These are phyloP conservation scores for Apiospora saccharicola DNA, from an alignment of 2,329 filamentous ascomycete genomes.

Conservation along the genomic window DNA sequence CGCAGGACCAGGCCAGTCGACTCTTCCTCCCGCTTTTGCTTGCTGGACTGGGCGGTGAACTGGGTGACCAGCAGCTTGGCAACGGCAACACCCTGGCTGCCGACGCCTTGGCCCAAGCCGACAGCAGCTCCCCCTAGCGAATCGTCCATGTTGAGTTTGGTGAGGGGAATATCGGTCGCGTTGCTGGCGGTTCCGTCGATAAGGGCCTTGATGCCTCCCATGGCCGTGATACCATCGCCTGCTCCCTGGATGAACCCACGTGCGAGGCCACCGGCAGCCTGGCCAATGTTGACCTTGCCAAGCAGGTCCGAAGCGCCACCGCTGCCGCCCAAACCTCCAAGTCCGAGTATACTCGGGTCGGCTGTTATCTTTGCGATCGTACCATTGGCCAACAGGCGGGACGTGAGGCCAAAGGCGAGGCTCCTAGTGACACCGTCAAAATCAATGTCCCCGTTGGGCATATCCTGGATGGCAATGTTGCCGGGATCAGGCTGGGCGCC, in stretches of 20 bases:
- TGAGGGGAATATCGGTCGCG: slow-evolving; percentile 33
- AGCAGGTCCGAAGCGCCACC: slow-evolving; percentile 29
- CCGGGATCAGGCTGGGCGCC: slow-evolving; percentile 38
- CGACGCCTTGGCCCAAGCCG: slow-evolving; percentile 46
- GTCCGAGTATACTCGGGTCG: neutral
- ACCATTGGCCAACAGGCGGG: slow-evolving; percentile 44
- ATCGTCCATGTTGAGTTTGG: slow-evolving; percentile 44
- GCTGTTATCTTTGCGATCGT: slow-evolving; percentile 37
- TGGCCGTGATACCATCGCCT: slow-evolving; percentile 41
- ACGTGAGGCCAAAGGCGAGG: slow-evolving; percentile 39
- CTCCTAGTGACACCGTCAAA: slow-evolving; percentile 36
- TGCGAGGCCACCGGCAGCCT: slow-evolving; percentile 45
- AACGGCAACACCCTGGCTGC: slow-evolving; percentile 43
- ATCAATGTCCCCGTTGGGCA: slow-evolving; percentile 33
- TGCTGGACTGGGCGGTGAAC: neutral
- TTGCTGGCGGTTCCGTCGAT: slow-evolving; percentile 39
- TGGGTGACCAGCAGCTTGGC: slow-evolving; percentile 40
- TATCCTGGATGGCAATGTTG: slow-evolving; percentile 29
- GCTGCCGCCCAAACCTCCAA: neutral
- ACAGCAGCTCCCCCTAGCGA: slow-evolving; percentile 44
- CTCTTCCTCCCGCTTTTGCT: slow-evolving; percentile 18
- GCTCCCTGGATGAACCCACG: slow-evolving; percentile 46
- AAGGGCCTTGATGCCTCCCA: slow-evolving; percentile 43
- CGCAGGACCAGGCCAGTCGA: slow-evolving; percentile 18
- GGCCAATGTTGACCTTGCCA: slow-evolving; percentile 36